Percentiles rank a stretch among this genome's conserved stretches.
Conservation (phyloP, 495 filamentous ascomycete species). For the Pyrenopolyporus hunteri region DNA sequence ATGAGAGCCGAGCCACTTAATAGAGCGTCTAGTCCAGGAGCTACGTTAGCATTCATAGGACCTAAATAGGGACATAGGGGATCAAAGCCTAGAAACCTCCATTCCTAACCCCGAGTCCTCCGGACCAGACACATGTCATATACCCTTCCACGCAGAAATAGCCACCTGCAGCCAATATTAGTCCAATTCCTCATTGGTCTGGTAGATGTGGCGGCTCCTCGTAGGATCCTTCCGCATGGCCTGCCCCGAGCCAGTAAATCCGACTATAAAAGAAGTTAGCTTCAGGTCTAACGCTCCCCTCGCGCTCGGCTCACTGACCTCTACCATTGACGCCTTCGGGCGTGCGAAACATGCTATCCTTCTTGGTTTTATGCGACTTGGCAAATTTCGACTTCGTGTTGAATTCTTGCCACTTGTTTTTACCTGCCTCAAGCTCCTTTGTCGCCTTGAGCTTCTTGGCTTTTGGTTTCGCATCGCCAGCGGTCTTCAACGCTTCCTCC, state of each 20-base stretch:
- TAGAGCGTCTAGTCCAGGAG: constrained; percentile 37
- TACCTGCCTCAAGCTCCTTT: constrained; percentile 85
- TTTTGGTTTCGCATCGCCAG: constrained; percentile 49
- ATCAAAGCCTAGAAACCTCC: constrained; percentile 43
- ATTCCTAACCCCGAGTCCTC: constrained; percentile 15
- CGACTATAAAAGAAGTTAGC: constrained; percentile 65
- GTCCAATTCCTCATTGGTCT: constrained; percentile 78
- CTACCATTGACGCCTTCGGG: constrained; percentile 82
- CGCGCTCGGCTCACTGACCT: constrained; percentile 60
- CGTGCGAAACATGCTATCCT: constrained; percentile 97
- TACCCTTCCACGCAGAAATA: constrained; percentile 2
- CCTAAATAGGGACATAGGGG: constrained; percentile 41
- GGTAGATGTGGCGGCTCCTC: constrained; percentile 84
- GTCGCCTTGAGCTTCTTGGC: constrained; percentile 85
- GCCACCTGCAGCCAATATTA: constrained; percentile 41
- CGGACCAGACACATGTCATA: constrained; percentile 1
- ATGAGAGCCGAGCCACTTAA: constrained; percentile 30
- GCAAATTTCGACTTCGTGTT: constrained; percentile 77
- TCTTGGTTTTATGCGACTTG: constrained; percentile 68
- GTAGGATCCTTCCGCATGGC: constrained; percentile 90
- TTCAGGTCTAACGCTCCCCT: neutral
- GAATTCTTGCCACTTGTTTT: constrained; percentile 95
- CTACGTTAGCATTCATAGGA: constrained; percentile 45
- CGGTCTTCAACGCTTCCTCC: constrained; percentile 42
- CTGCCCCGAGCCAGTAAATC: constrained; percentile 93